Percentiles rank a stretch among this genome's conserved stretches.
phyloP scores from a whole-genome alignment of 2,329 filamentous ascomycete species.

The Cladorrhinum sp. region DNA sequence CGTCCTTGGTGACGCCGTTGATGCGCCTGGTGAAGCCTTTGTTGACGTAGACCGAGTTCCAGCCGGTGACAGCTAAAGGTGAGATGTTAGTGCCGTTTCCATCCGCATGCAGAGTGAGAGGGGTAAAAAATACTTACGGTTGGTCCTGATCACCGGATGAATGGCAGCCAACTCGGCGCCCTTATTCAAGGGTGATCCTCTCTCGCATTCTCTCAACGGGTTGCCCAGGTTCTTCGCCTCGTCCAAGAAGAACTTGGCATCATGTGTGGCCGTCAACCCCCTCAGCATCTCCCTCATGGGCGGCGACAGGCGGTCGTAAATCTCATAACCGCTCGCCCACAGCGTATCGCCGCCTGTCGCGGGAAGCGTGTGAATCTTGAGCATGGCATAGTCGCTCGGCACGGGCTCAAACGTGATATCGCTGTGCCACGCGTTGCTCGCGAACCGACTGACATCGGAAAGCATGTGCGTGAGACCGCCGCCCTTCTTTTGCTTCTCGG shows the following conservation, averaged over 20 bases:
- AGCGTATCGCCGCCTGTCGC: conserved; percentile 45
- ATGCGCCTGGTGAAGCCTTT: conserved; percentile 52
- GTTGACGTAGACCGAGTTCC: conserved; percentile 53
- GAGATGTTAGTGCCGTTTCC: too few relatives aligned
- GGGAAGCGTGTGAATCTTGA: conserved; percentile 44
- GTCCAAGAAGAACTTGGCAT: conserved; percentile 49
- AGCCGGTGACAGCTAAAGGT: conserved; percentile 49
- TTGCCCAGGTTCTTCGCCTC: conserved; percentile 46
- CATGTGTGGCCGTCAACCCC: conserved; percentile 47
- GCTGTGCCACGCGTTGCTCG: conserved; percentile 33
- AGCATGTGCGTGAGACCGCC: conserved; percentile 50
- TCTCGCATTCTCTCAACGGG: conserved; percentile 30
- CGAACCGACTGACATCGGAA: conserved; percentile 48
- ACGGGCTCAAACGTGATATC: conserved; percentile 44
- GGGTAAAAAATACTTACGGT: conserved; percentile 42
- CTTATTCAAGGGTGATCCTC: conserved; percentile 57
- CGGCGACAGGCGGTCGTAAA: conserved; percentile 53
- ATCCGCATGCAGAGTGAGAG: too few relatives aligned
- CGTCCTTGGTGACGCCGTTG: conserved; percentile 52
- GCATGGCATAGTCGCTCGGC: conserved; percentile 46
- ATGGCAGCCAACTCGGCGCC: conserved; percentile 49
- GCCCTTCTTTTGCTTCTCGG: conserved; percentile 53
- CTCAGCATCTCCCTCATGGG: conserved; percentile 47
- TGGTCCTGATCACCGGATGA: conserved; percentile 56
- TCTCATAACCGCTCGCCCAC: conserved; percentile 50